phyloP scores from a whole-genome alignment of 2,329 filamentous ascomycete genomes.

The Penicillium hordei region DNA sequence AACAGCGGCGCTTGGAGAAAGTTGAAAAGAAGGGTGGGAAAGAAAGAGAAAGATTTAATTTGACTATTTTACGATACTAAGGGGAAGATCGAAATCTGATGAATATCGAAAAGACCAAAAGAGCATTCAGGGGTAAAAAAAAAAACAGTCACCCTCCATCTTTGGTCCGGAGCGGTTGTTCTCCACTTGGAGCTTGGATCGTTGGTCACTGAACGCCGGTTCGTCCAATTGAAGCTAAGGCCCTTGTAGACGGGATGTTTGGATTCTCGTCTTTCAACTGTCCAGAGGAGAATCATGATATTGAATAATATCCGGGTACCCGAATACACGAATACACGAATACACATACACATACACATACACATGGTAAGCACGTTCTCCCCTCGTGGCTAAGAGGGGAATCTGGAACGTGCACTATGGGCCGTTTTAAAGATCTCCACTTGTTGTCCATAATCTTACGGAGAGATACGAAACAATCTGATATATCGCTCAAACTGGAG shows the following conservation, averaged over 20 bases:
- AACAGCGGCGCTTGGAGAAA: slow-evolving; percentile 36
- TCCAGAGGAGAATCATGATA: too few relatives aligned
- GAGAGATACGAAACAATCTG: not conserved
- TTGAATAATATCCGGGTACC: too few relatives aligned
- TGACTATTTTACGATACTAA: not conserved
- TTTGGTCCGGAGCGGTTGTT: slow-evolving; percentile 10
- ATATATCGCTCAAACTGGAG: not conserved
- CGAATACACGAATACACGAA: too few relatives aligned
- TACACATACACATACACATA: too few relatives aligned
- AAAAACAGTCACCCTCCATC: too few relatives aligned
- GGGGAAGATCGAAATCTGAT: not conserved
- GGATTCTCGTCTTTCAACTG: too few relatives aligned
- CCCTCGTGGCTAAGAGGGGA: not conserved
- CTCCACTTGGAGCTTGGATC: slow-evolving; percentile 21
- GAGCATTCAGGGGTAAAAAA: slow-evolving; percentile 26
- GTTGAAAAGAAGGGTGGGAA: slow-evolving; percentile 17
- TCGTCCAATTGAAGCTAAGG: slow-evolving; percentile 18
- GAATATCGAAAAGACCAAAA: not conserved
- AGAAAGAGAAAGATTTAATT: slow-evolving; percentile 5
- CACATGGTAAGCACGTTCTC: slow-evolving; percentile 4
- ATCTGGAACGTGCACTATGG: slow-evolving; percentile 16
- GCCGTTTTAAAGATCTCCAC: slow-evolving; percentile 18
- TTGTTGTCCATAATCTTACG: not conserved
- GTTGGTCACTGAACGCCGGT: slow-evolving; percentile 12
- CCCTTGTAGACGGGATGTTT: slow-evolving; percentile 9